phyloP scores from a whole-genome alignment of 2,329 filamentous ascomycete genomes.

The Diaporthe longicolla region DNA sequence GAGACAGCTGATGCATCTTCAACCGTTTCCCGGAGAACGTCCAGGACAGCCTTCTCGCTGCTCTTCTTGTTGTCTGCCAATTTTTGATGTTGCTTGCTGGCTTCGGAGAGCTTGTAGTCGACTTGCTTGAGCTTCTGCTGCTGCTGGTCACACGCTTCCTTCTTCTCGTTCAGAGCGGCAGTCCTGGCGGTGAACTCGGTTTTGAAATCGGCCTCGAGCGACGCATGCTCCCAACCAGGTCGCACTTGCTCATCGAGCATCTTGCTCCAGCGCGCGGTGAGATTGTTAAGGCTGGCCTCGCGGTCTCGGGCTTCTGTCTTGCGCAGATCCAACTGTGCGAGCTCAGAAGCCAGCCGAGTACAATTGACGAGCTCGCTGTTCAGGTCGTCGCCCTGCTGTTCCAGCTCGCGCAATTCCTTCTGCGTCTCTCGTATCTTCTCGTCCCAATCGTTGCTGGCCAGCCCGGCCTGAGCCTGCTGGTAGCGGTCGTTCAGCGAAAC shows the following conservation, averaged over 20 bases:
- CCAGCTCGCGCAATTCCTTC: conserved; percentile 75
- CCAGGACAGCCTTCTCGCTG: conserved; percentile 70
- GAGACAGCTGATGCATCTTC: conserved; percentile 54
- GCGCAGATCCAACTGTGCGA: conserved; percentile 86
- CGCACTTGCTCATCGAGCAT: conserved; percentile 78
- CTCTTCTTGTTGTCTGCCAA: conserved; percentile 73
- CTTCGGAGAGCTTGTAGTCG: conserved; percentile 78
- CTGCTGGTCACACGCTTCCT: conserved; percentile 78
- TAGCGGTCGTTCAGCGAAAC: conserved; percentile 77
- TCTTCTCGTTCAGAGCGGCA: conserved; percentile 72
- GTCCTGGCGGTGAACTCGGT: conserved; percentile 70
- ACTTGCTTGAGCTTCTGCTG: conserved; percentile 82
- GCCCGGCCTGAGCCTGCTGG: conserved; percentile 72
- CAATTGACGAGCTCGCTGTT: conserved; percentile 87
- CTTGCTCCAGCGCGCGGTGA: conserved; percentile 80
- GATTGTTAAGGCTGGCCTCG: conserved; percentile 81
- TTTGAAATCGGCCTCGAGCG: conserved; percentile 80
- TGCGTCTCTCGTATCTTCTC: conserved; percentile 77
- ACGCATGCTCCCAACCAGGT: conserved; percentile 76
- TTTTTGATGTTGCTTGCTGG: conserved; percentile 74
- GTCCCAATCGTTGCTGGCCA: conserved; percentile 78
- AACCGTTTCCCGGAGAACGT: conserved; percentile 61
- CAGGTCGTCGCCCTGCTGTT: conserved; percentile 79
- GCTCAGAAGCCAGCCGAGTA: conserved; percentile 83
- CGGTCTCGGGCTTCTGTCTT: conserved; percentile 84